These are phyloP conservation scores for Solanum chacoense DNA, from an alignment of 305 asterid species.

Conservation along the genomic window DNA sequence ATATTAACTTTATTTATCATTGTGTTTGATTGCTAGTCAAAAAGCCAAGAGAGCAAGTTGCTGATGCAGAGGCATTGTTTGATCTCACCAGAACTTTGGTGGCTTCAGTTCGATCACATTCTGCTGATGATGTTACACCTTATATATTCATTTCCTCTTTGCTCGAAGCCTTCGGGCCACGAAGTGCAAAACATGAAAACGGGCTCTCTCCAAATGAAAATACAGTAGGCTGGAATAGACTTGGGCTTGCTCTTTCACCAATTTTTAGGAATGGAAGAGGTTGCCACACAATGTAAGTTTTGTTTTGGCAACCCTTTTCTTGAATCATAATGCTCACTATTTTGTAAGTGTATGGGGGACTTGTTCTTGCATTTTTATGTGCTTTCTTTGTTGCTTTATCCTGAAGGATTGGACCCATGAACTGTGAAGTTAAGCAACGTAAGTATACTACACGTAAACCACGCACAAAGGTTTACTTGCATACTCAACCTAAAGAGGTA, in stretches of 20 bases:
- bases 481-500: conserved; percentile 37
- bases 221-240: not conserved
- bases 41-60: conserved; percentile 44
- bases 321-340: not conserved
- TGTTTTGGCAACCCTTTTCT: not conserved
- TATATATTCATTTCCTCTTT: conserved; percentile 32
- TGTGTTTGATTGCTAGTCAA: not conserved
- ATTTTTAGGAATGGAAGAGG: conserved; percentile 28
- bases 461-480: conserved; percentile 4
- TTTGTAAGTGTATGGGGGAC: not conserved
- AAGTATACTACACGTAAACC: conserved; percentile 6
- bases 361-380: not conserved
- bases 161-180: conserved; percentile 20
- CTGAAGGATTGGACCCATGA: conserved; percentile 46
- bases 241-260: conserved; percentile 24
- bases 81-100: conserved; percentile 31
- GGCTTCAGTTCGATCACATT: conserved; percentile 25
- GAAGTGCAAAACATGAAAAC: not conserved
- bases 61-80: conserved; percentile 50
- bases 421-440: conserved; percentile 18
- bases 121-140: conserved; percentile 23
- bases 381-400: not conserved
- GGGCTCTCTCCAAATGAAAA: not conserved
- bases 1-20: not conserved
- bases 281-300: conserved; percentile 37